Percentiles rank a stretch among this genome's conserved stretches.
phyloP scores from a whole-genome alignment of 2,329 filamentous ascomycete genomes.

The Venturiaceae sp. region DNA sequence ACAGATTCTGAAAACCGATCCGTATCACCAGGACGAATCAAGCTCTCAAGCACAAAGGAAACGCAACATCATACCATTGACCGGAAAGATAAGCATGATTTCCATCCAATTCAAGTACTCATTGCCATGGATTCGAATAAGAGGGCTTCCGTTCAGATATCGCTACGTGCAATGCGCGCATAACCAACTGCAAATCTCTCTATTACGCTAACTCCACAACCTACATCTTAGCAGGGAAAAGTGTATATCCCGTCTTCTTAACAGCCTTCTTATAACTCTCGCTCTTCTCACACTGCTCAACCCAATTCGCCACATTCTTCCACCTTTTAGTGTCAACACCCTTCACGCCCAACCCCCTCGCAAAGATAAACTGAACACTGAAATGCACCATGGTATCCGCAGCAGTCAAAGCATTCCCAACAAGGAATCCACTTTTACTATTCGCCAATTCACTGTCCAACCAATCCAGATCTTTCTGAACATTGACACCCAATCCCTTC shows the following conservation, averaged over 20 bases:
- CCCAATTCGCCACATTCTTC: constrained; percentile 24
- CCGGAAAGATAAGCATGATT: too few relatives aligned
- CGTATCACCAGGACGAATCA: too few relatives aligned
- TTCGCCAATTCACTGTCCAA: constrained; percentile 31
- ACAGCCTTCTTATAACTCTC: constrained; percentile 28
- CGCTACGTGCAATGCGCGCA: too few relatives aligned
- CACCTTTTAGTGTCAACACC: constrained; percentile 20
- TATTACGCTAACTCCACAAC: background rate
- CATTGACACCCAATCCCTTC: constrained; percentile 28
- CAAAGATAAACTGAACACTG: constrained; percentile 29
- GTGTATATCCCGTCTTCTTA: constrained; percentile 25
- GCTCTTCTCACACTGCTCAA: constrained; percentile 25
- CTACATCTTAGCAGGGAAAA: background rate
- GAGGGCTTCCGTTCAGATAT: too few relatives aligned
- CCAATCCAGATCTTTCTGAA: constrained; percentile 35
- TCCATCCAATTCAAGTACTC: too few relatives aligned
- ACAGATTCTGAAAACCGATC: background rate
- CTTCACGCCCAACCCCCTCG: constrained; percentile 24
- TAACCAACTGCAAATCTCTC: background rate
- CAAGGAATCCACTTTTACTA: constrained; percentile 28
- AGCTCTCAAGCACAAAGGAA: too few relatives aligned
- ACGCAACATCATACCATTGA: too few relatives aligned
- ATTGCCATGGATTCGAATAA: too few relatives aligned
- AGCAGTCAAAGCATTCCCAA: constrained; percentile 30
- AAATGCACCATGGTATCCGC: constrained; percentile 39